Evolutionary conservation across 148 eudicot species (phyloP), one percentile per base, ranked within the genome.

Genomic region (Spergularia bocconei): DNA sequence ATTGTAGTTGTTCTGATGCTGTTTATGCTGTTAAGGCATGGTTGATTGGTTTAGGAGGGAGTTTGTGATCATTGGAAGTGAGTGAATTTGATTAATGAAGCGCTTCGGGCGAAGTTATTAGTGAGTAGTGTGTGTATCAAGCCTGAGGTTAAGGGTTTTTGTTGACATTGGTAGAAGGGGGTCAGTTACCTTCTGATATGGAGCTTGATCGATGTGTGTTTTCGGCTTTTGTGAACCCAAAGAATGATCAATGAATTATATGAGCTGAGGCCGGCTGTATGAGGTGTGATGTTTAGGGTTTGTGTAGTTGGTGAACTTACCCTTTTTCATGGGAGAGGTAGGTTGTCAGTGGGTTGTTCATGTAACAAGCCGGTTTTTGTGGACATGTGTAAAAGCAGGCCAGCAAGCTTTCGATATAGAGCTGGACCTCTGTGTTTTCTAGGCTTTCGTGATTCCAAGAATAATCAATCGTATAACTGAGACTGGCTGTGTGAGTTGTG

Each of bases 91-190:
- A 20, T 75, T 55, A 20, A 14, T 66, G 39, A 55, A 66, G 38
- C 51, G 17, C 15, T 55, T 15, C 51, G 33, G 51, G 17, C 39
- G 51, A 36, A n/a, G 25, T 29, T 59, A 39, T 59, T 15, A 69
- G 12, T 39, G 36, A 20, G 19, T 8, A 60, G 20, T 13, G 62
- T 21, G 39, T 15, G 50, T 62, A 7, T 14, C 48, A 47, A 72
- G 72, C 72, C 41, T 16, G 60, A 72, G 58, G 61, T 75, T 9
- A 20, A 21, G 13, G 21, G 23, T 67, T 66, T 72, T 63, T 29
- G 25, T 29, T 29, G 36, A 29, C 36, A 29, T 29, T 29, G 36
- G 36, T 29, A 2, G 2, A 29, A 29, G 36, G 36, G 36, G 36
- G 36, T 29, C 36, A 1, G 39, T 13, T 47, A 10, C 38, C 38